phyloP scores from a whole-genome alignment of 2,329 filamentous ascomycete genomes.

The Exophiala spinifera region DNA sequence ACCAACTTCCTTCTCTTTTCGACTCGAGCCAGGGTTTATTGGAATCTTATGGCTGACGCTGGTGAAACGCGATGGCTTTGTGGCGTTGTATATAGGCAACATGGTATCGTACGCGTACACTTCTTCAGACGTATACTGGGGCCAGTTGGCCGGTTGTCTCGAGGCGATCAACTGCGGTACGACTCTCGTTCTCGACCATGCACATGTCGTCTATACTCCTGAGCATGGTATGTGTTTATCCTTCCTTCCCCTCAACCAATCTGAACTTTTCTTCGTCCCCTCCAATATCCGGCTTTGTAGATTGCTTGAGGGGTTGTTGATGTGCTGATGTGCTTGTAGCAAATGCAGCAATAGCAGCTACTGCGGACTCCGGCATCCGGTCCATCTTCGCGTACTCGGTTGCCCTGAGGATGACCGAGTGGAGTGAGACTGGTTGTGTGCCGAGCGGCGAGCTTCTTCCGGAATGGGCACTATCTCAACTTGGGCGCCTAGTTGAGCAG shows the following conservation, averaged over 20 bases:
- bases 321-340: conserved; percentile 12
- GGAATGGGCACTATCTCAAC: conserved; percentile 29
- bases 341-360: conserved; percentile 30
- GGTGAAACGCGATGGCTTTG: not conserved
- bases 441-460: conserved; percentile 24
- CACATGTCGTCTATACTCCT: conserved; percentile 30
- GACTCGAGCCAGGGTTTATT: no score
- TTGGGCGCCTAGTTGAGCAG: conserved; percentile 22
- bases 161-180: conserved; percentile 24
- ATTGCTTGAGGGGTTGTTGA: no score
- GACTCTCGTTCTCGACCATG: conserved; percentile 34
- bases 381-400: conserved; percentile 32
- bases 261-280: no score
- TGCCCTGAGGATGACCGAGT: conserved; percentile 26
- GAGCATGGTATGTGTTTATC: conserved; percentile 32
- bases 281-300: conserved; percentile 18
- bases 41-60: no score
- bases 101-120: conserved; percentile 36
- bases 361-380: conserved; percentile 32
- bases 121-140: conserved; percentile 45
- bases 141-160: conserved; percentile 27
- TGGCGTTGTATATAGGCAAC: conserved; percentile 34
- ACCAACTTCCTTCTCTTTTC: not conserved
- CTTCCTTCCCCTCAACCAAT: no score
- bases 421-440: conserved; percentile 26